phyloP scores from a whole-genome alignment of 306 rosid genomes.

The Prunus fruticosa region DNA sequence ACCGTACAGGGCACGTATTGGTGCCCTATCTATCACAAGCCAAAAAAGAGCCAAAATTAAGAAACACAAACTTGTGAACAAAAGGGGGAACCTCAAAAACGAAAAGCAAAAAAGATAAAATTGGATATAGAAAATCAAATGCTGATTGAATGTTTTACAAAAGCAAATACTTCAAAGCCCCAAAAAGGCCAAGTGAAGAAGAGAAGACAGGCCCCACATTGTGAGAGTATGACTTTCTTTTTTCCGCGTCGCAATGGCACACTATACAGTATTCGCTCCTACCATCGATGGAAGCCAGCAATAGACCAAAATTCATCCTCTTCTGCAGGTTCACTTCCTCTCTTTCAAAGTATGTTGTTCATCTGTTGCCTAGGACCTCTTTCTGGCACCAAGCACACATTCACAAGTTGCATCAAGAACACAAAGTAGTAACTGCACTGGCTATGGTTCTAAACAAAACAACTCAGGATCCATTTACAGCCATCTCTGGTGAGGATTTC shows the following conservation, averaged over 20 bases:
- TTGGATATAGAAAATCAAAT: constrained; percentile 38
- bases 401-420: constrained; percentile 29
- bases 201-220: constrained; percentile 29
- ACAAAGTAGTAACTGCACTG: constrained; percentile 11
- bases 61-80: constrained; percentile 11
- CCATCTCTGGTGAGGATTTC: constrained; percentile 84
- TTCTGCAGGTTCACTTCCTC: constrained; percentile 25
- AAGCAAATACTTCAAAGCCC: constrained; percentile 47
- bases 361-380: constrained; percentile 32
- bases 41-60: constrained; percentile 4
- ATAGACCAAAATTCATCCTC: constrained; percentile 33
- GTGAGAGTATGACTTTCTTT: constrained; percentile 34
- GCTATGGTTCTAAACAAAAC: constrained; percentile 20
- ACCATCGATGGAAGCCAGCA: constrained; percentile 36
- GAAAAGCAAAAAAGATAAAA: constrained; percentile 26
- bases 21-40: constrained; percentile 42
- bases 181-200: constrained; percentile 32
- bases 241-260: constrained; percentile 23
- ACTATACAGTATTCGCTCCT: constrained; percentile 57
- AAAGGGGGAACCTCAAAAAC: too few relatives aligned
- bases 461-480: constrained; percentile 79
- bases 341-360: constrained; percentile 22
- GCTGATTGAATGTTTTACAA: constrained; percentile 50
- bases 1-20: constrained; percentile 39
- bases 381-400: constrained; percentile 41